phyloP scores from a whole-genome alignment of 768 basidiomycete genomes.

The Nidularia pulvinata region DNA sequence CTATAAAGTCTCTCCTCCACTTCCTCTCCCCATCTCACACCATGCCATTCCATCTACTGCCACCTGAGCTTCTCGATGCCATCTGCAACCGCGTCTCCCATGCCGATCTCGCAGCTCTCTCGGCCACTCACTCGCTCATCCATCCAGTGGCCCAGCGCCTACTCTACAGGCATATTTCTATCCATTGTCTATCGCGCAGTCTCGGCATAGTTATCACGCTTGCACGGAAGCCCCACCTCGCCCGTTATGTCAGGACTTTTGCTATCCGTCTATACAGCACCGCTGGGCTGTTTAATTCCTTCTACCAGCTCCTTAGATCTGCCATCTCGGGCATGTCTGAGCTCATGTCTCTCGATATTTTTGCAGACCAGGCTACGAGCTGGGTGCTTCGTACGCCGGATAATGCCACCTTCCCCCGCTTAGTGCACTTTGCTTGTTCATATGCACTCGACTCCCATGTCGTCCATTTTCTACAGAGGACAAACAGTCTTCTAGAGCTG shows the following conservation, averaged over 20 bases:
- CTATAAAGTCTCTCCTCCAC: constrained; percentile 9
- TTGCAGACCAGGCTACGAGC: constrained; percentile 48
- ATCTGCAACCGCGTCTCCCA: constrained; percentile 30
- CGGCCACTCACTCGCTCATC: constrained; percentile 38
- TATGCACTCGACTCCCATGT: constrained; percentile 62
- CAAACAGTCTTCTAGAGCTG: constrained; percentile 55
- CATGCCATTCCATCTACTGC: constrained; percentile 51
- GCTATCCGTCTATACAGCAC: constrained; percentile 47
- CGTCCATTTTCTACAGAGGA: constrained; percentile 54
- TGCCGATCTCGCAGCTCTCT: constrained; percentile 47
- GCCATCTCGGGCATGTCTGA: constrained; percentile 65
- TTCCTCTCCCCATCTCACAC: constrained; percentile 10
- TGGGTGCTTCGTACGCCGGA: constrained; percentile 46
- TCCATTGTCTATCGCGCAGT: constrained; percentile 43
- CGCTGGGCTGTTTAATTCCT: constrained; percentile 37
- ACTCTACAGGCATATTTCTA: constrained; percentile 60
- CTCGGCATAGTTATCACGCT: constrained; percentile 54
- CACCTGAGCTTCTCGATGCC: constrained; percentile 61
- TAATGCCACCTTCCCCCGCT: constrained; percentile 35
- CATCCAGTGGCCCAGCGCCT: constrained; percentile 52
- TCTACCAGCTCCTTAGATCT: constrained; percentile 44
- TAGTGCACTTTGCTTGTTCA: constrained; percentile 58
- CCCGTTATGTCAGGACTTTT: constrained; percentile 62
- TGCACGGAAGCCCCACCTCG: constrained; percentile 54
- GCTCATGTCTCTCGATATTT: constrained; percentile 55